A percentile compares a stretch with the other conserved stretches of the same genome.
phyloP scores from a whole-genome alignment of 257 asterid species.

The Nicotiana knightiana region DNA sequence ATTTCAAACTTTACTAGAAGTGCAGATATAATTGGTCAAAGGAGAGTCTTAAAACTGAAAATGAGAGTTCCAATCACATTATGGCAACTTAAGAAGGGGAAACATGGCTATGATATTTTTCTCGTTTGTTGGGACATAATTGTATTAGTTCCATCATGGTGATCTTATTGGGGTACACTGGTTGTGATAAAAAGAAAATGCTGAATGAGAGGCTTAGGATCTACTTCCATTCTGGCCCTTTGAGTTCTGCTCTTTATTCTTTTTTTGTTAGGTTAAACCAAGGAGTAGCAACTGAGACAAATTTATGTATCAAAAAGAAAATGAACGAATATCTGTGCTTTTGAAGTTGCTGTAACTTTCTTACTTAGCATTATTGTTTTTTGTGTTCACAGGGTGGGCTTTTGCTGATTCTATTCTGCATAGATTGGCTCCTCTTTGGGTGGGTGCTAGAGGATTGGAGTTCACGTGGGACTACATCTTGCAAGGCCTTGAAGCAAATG shows the following conservation, averaged over 20 bases:
- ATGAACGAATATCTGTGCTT: neutral
- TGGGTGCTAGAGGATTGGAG: conserved; percentile 96
- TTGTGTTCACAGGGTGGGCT: conserved; percentile 78
- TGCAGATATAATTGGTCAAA: neutral
- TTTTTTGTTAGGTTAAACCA: neutral
- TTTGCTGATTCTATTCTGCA: conserved; percentile 98
- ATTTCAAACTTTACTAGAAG: neutral
- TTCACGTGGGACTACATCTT: conserved; percentile 95
- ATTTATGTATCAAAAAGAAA: neutral
- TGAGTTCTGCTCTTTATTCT: too few relatives aligned
- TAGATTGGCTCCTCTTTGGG: conserved; percentile 96
- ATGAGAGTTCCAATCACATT: neutral
- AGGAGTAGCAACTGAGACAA: neutral
- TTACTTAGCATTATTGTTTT: conserved; percentile 11
- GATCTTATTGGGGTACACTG: neutral
- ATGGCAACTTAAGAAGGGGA: neutral
- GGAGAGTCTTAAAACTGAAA: neutral
- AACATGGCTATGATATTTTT: neutral
- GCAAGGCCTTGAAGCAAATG: conserved; percentile 98
- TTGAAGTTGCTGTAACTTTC: neutral
- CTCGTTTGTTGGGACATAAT: neutral
- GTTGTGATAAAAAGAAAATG: neutral
- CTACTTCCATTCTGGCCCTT: neutral
- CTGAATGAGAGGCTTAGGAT: neutral
- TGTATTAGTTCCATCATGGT: neutral